phyloP scores from a whole-genome alignment of 768 basidiomycete genomes.

The Pisolithus tinctorius region DNA sequence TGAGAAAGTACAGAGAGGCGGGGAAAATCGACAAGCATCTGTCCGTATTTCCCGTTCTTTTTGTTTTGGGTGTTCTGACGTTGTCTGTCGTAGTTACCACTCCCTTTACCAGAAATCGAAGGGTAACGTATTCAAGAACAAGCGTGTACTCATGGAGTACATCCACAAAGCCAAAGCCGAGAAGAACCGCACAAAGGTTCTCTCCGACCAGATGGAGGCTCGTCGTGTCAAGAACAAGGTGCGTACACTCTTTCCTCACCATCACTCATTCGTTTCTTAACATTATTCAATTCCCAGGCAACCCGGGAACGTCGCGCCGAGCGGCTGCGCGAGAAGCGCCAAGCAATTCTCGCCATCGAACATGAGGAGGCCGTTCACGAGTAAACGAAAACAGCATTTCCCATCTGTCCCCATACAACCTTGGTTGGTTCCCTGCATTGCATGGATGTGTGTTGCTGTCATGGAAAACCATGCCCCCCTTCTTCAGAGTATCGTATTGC shows the following conservation, averaged over 20 bases:
- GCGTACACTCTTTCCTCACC: conserved; percentile 13
- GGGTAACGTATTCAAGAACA: conserved; percentile 99
- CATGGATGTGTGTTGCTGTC: conserved; percentile 21
- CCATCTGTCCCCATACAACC: conserved; percentile 7
- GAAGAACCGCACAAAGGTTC: conserved; percentile 96
- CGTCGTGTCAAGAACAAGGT: conserved; percentile 99
- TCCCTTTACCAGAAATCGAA: conserved; percentile 98
- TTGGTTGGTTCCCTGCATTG: conserved; percentile 22
- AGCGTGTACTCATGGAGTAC: conserved; percentile 99
- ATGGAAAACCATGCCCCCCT: not conserved
- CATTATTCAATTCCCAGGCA: conserved; percentile 42
- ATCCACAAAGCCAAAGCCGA: conserved; percentile 99
- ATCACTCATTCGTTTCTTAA: not conserved
- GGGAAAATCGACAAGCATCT: conserved; percentile 99
- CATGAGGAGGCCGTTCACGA: conserved; percentile 59
- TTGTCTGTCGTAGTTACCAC: conserved; percentile 67
- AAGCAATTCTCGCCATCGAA: conserved; percentile 80
- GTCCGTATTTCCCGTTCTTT: conserved; percentile 38
- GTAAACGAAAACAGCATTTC: conserved; percentile 32
- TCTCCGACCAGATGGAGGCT: conserved; percentile 98
- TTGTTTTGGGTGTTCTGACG: not conserved
- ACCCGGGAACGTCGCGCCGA: conserved; percentile 85
- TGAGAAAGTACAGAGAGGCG: conserved; percentile 98
- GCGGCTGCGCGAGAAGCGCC: conserved; percentile 86
- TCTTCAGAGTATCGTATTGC: not conserved